Percentiles rank a stretch among this genome's conserved stretches.
phyloP scores from a whole-genome alignment of 2,329 filamentous ascomycete species.

The Sclerotinia subarctica region DNA sequence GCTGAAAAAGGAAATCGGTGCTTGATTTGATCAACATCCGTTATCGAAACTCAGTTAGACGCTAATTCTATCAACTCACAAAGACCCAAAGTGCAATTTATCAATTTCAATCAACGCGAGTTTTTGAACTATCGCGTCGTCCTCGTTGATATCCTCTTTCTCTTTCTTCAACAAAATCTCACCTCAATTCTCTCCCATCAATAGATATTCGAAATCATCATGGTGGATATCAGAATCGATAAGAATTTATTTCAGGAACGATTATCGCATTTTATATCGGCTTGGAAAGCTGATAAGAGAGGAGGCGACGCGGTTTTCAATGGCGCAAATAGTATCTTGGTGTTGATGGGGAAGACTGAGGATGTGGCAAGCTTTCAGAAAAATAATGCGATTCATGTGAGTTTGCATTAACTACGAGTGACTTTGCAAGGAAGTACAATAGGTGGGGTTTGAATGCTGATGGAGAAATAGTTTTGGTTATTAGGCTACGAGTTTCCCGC shows the following conservation, averaged over 20 bases:
- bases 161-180: conserved; percentile 20
- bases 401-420: conserved; percentile 39
- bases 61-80: conserved; percentile 1
- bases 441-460: conserved; percentile 20
- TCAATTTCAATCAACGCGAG: conserved; percentile 27
- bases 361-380: conserved; percentile 86
- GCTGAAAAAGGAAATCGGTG: background rate
- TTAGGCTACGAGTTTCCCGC: conserved; percentile 98
- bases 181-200: conserved; percentile 32
- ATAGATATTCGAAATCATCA: conserved; percentile 26
- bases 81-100: conserved; percentile 7
- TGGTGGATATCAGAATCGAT: conserved; percentile 90
- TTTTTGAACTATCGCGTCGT: conserved; percentile 29
- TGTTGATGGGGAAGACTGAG: conserved; percentile 93
- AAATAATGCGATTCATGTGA: conserved; percentile 92
- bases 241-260: conserved; percentile 91
- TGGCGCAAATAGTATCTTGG: conserved; percentile 80
- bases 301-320: conserved; percentile 80
- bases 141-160: conserved; percentile 3
- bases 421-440: background rate
- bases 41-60: background rate
- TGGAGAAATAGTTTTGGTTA: conserved; percentile 76
- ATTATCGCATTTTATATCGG: conserved; percentile 77
- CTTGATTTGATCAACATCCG: background rate
- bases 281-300: conserved; percentile 97